Evolutionary conservation across 805 yeast genomes (phyloP), one percentile per base, ranked within the genome.

Genomic region (Myxozyma udenii): DNA sequence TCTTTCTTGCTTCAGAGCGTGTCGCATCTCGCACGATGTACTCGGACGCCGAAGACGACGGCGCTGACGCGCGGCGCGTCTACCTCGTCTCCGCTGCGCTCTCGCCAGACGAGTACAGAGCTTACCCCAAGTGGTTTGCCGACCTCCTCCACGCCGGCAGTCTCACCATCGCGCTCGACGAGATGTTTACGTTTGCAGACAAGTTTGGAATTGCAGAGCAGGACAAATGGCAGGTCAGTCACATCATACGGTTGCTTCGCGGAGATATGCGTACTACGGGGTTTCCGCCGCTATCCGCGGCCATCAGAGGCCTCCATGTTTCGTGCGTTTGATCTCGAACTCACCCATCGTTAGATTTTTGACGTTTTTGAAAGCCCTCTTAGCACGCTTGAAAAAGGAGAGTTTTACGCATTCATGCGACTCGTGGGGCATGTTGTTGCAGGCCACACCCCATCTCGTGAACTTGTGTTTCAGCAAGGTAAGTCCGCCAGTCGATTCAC

Each of bases 121-220:
- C 96, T 1, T 91, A 91, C 68, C 78, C 91, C 61, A 74, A 96
- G 59, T 91, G 98, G 98, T 91, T 90, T 67, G 84, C 88, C 60
- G 90, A 87, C 63, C 80, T 91, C 28, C 77, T 55, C 14, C 41
- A 78, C 90, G 47, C 84, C 85, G 57, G 68, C 64, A 55, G 82
- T 39, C 76, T 83, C 54, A 70, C 86, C 28, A 81, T 91, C 5
- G 75, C 82, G 3, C 71, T 91, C 56, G 77, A 75, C 9, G 98
- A 93, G 66, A 86, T 87, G n/a, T 81, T 85, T 68, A 72, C 72
- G 42, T 91, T 91, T 66, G 72, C 93, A 52, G 74, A 76, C 61
- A 90, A 91, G 66, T 91, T 91, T 72, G 82, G 80, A 49, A 70
- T 91, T 12, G 63, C 81, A 1, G 75, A 74, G 1, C 62, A 66